phyloP scores from a whole-genome alignment of 1,284 basidiomycete genomes.

The Pseudozyma hubeiensis region DNA sequence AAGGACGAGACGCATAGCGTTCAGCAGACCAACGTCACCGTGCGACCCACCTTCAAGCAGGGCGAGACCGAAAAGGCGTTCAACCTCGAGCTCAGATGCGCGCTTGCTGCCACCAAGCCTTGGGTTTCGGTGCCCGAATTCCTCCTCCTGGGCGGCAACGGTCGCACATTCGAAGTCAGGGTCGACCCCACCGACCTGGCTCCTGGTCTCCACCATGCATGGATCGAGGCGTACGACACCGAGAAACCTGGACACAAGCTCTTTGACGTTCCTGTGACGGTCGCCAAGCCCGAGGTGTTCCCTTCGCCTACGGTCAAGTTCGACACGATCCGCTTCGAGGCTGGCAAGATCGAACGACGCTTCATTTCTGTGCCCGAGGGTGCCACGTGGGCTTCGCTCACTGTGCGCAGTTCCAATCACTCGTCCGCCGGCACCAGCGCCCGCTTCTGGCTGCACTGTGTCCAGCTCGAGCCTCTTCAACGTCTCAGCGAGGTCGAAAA shows the following conservation, averaged over 20 bases:
- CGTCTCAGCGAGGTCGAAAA: conserved; percentile 65
- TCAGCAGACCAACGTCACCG: conserved; percentile 63
- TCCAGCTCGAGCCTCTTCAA: conserved; percentile 66
- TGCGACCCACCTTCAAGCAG: conserved; percentile 61
- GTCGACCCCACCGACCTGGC: conserved; percentile 65
- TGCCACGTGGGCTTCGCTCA: conserved; percentile 68
- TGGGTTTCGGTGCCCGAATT: conserved; percentile 67
- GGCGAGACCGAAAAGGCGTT: conserved; percentile 66
- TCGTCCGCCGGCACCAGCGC: conserved; percentile 58
- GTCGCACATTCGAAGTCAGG: conserved; percentile 67
- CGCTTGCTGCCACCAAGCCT: conserved; percentile 55
- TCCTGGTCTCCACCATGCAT: conserved; percentile 66
- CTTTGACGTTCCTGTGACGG: conserved; percentile 68
- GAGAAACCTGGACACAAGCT: conserved; percentile 59
- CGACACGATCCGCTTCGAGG: conserved; percentile 48
- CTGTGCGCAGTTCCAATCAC: conserved; percentile 62
- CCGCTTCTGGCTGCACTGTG: conserved; percentile 68
- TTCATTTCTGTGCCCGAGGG: conserved; percentile 68
- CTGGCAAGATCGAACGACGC: conserved; percentile 63
- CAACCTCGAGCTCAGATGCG: conserved; percentile 62
- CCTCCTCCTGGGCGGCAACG: conserved; percentile 66
- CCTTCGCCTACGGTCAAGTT: conserved; percentile 54
- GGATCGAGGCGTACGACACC: conserved; percentile 65
- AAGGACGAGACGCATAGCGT: conserved; percentile 57
- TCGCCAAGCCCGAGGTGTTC: conserved; percentile 65